Percentiles rank a stretch among this genome's conserved stretches.
Evolutionary conservation across 768 basidiomycete genomes (phyloP).

Genomic region (Dictyophora rubrovolvata): DNA sequence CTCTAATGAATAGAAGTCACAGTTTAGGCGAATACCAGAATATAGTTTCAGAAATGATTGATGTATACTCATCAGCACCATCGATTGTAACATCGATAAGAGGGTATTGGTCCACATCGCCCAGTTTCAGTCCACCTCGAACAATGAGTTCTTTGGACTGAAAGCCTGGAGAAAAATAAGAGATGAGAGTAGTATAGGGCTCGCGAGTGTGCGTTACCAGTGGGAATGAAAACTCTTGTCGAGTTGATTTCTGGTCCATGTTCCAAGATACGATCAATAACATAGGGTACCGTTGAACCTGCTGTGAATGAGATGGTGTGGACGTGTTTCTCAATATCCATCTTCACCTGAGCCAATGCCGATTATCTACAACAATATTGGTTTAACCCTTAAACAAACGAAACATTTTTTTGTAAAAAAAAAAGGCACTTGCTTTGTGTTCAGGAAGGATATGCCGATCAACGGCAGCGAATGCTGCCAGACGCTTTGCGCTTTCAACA

Average conservation of each 20-base stretch:
- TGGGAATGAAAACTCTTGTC: conserved; percentile 81
- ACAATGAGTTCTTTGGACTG: conserved; percentile 96
- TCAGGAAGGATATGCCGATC: conserved; percentile 77
- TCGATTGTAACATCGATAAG: conserved; percentile 94
- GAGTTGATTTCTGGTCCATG: conserved; percentile 72
- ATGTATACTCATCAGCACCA: conserved; percentile 86
- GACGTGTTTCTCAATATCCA: neutral
- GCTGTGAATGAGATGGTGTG: neutral
- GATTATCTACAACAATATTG: conserved; percentile 48
- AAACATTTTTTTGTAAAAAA: too few relatives aligned
- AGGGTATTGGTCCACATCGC: conserved; percentile 84
- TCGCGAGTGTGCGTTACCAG: conserved; percentile 55
- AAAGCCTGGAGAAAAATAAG: conserved; percentile 47
- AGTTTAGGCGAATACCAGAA: conserved; percentile 11
- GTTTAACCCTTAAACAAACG: conserved; percentile 8
- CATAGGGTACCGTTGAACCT: conserved; percentile 94
- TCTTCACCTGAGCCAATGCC: conserved; percentile 74
- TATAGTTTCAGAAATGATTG: neutral
- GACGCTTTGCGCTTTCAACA: conserved; percentile 75
- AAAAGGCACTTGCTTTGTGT: conserved; percentile 46
- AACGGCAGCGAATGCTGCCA: conserved; percentile 92
- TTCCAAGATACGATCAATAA: conserved; percentile 86
- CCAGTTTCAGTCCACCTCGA: conserved; percentile 60
- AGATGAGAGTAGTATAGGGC: neutral
- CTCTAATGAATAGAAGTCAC: conserved; percentile 36